A percentile compares a stretch with the other conserved stretches of the same genome.
Evolutionary conservation across 2,329 filamentous ascomycete species (phyloP).

Genomic region (Fusarium sp.): DNA sequence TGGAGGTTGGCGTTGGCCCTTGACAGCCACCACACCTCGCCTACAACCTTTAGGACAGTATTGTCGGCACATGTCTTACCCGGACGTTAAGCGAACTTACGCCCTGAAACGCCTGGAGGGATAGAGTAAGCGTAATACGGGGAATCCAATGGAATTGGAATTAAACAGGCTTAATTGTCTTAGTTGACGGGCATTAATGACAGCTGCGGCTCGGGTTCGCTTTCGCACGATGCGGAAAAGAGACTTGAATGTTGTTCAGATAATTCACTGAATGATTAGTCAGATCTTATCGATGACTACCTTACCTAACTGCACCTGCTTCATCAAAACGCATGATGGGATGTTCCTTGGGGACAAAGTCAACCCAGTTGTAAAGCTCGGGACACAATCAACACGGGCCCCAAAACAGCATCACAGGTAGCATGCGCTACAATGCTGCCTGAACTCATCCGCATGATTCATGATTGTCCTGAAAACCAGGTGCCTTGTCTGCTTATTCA

Average conservation of each 20-base stretch:
- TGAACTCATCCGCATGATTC: slow-evolving; percentile 1
- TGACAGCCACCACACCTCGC: slow-evolving; percentile 6
- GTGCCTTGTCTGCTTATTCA: slow-evolving; percentile 13
- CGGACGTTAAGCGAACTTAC: slow-evolving; percentile 32
- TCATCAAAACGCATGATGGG: slow-evolving; percentile 11
- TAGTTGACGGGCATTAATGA: background rate
- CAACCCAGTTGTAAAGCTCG: background rate
- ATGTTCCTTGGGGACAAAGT: slow-evolving; percentile 1
- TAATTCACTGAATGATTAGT: background rate
- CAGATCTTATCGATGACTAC: background rate
- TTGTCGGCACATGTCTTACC: slow-evolving; percentile 22
- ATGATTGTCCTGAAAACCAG: slow-evolving; percentile 4
- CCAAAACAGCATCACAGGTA: slow-evolving; percentile 18
- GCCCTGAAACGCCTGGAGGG: slow-evolving; percentile 26
- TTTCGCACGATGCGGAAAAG: slow-evolving; percentile 10
- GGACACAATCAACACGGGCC: slow-evolving; percentile 12
- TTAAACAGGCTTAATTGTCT: slow-evolving; percentile 3
- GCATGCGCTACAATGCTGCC: slow-evolving; percentile 1
- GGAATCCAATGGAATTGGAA: background rate
- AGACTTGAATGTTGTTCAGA: background rate
- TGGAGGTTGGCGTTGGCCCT: background rate
- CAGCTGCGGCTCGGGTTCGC: background rate
- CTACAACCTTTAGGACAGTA: slow-evolving; percentile 18
- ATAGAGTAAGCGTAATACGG: slow-evolving; percentile 8
- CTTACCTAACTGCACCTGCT: background rate